Conservation (phyloP, 164 flowering plant genomes). For the Annona squamosa region DNA sequence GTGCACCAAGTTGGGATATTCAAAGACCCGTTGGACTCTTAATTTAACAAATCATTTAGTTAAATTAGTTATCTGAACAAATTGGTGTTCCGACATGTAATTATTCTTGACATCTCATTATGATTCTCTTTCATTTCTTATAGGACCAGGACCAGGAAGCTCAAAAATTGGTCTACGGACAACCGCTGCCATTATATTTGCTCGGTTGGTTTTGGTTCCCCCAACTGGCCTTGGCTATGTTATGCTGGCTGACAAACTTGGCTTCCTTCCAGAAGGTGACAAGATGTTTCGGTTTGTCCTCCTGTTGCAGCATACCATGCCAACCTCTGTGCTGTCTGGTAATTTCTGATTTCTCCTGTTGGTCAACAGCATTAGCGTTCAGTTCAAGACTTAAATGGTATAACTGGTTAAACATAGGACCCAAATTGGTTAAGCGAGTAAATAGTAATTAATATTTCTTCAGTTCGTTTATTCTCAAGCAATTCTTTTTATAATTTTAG, state of each 20-base stretch:
- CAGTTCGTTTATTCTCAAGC: too few species aligned
- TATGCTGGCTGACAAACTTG: conserved; percentile 79
- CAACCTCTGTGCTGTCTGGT: conserved; percentile 96
- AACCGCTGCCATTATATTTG: conserved; percentile 81
- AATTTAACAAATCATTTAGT: too few species aligned
- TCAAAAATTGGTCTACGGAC: conserved; percentile 82
- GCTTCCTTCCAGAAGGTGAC: conserved; percentile 81
- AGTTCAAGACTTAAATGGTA: too few species aligned
- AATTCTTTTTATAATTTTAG: too few species aligned
- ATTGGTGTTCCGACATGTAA: not conserved
- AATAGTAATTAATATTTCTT: too few species aligned
- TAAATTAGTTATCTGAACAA: too few species aligned
- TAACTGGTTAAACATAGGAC: too few species aligned
- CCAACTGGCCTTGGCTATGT: conserved; percentile 88
- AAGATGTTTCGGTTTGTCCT: conserved; percentile 89
- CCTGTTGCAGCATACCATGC: conserved; percentile 95
- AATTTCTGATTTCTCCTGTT: not conserved
- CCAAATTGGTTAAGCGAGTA: too few species aligned
- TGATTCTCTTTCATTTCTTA: conserved; percentile 7
- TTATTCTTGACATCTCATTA: not conserved
- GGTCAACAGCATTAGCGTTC: not conserved
- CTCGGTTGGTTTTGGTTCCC: conserved; percentile 77
- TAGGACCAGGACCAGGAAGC: conserved; percentile 75
- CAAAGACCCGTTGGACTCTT: too few species aligned
- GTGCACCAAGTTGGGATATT: too few species aligned